A percentile compares a stretch with the other conserved stretches of the same genome.
phyloP scores from a whole-genome alignment of 345 rosid genomes.

The Bruguiera parviflora region DNA sequence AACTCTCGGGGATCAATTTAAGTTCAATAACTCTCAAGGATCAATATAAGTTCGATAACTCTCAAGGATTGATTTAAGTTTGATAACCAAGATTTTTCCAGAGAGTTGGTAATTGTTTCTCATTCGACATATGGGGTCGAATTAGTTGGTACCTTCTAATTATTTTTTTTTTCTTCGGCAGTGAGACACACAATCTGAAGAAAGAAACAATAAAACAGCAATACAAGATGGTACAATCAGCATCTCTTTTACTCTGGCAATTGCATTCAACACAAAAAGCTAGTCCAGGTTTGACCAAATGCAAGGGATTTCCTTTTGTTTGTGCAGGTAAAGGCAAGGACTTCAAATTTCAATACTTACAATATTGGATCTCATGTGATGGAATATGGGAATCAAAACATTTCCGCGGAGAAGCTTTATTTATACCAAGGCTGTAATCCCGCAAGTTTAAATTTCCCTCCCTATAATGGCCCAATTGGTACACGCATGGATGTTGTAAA shows the following conservation, averaged over 20 bases:
- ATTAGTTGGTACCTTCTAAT: not conserved
- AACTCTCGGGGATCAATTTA: too few species aligned
- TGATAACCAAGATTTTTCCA: too few species aligned
- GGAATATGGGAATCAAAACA: slow-evolving; percentile 73
- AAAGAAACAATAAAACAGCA: slow-evolving; percentile 72
- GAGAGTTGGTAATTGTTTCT: too few species aligned
- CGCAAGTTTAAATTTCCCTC: slow-evolving; percentile 47
- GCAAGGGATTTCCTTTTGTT: not conserved
- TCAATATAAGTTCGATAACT: too few species aligned
- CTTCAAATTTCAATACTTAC: slow-evolving; percentile 62
- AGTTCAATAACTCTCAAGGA: too few species aligned
- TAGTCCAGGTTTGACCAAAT: not conserved
- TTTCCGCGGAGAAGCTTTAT: slow-evolving; percentile 58
- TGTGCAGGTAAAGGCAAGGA: slow-evolving; percentile 64
- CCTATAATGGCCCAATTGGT: slow-evolving; percentile 23
- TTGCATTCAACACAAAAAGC: not conserved
- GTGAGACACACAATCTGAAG: slow-evolving; percentile 85
- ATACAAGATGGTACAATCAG: slow-evolving; percentile 41
- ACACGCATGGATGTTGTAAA: slow-evolving; percentile 47
- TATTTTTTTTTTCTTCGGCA: slow-evolving; percentile 21
- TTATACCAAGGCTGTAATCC: slow-evolving; percentile 87
- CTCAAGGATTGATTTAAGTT: too few species aligned
- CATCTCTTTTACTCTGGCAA: not conserved
- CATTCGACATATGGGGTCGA: not conserved
- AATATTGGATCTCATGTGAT: slow-evolving; percentile 78